phyloP scores from a whole-genome alignment of 2,329 filamentous ascomycete genomes.

The Rhinocladiella mackenziei region DNA sequence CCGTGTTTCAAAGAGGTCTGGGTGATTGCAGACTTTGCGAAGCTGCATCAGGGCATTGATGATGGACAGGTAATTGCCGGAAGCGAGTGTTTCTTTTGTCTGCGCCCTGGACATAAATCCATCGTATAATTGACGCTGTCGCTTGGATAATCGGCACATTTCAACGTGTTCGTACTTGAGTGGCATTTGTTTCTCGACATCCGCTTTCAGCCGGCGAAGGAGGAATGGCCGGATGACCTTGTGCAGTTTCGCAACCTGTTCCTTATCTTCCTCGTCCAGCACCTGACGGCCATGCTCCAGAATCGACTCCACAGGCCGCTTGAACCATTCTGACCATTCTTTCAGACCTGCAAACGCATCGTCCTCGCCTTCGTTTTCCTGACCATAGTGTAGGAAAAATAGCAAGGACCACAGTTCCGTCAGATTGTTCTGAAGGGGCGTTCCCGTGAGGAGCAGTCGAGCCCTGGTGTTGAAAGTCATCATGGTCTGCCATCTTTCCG shows the following conservation, averaged over 20 bases:
- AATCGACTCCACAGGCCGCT: slow-evolving; percentile 92
- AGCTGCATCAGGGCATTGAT: slow-evolving; percentile 98
- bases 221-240: slow-evolving; percentile 90
- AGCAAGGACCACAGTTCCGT: slow-evolving; percentile 95
- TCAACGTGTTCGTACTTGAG: slow-evolving; percentile 97
- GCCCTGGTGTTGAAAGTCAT: slow-evolving; percentile 89
- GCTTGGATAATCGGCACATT: slow-evolving; percentile 89
- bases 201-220: slow-evolving; percentile 83
- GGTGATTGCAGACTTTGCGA: slow-evolving; percentile 96
- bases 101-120: slow-evolving; percentile 89
- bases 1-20: slow-evolving; percentile 90
- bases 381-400: slow-evolving; percentile 93
- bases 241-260: slow-evolving; percentile 88
- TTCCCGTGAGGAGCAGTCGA: slow-evolving; percentile 83
- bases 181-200: slow-evolving; percentile 99
- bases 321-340: slow-evolving; percentile 95
- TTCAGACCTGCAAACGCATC: slow-evolving; percentile 91
- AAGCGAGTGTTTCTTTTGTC: slow-evolving; percentile 81
- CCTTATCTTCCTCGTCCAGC: slow-evolving; percentile 88
- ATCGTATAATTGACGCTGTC: slow-evolving; percentile 92
- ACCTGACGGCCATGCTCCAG: slow-evolving; percentile 89
- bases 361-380: slow-evolving; percentile 66
- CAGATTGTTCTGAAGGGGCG: slow-evolving; percentile 92
- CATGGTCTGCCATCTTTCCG: slow-evolving; percentile 91
- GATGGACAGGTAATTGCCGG: slow-evolving; percentile 94